Evolutionary conservation across 2,329 filamentous ascomycete species (phyloP).

Genomic region (Clarireedia homoeocarpa): DNA sequence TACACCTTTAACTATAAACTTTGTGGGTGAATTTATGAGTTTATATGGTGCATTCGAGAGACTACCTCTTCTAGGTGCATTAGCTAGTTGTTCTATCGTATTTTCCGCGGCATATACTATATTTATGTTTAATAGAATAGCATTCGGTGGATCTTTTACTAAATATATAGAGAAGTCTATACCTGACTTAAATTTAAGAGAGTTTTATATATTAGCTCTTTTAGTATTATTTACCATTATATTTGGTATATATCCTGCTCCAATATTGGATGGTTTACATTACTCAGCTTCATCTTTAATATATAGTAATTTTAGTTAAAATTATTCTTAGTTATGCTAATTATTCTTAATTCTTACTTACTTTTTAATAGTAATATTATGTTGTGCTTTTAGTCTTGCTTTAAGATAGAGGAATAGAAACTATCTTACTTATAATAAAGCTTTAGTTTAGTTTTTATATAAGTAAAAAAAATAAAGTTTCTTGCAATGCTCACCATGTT

Average conservation of each 20-base stretch:
- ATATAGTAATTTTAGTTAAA: not conserved
- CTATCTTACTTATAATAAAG: too few species aligned
- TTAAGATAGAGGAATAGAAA: too few species aligned
- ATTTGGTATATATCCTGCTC: constrained; percentile 30
- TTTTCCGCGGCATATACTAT: constrained; percentile 29
- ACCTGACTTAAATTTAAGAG: constrained; percentile 29
- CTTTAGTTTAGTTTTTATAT: too few species aligned
- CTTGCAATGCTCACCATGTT: too few species aligned
- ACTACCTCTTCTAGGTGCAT: constrained; percentile 27
- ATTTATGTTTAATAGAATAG: constrained; percentile 31
- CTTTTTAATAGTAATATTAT: not conserved
- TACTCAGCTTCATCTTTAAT: constrained; percentile 25
- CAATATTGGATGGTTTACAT: constrained; percentile 31
- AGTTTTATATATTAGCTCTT: constrained; percentile 30
- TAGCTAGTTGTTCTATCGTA: constrained; percentile 29
- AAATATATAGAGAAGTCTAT: constrained; percentile 29
- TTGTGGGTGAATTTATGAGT: constrained; percentile 30
- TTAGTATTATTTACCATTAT: constrained; percentile 30
- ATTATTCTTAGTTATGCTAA: too few species aligned
- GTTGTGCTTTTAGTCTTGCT: too few species aligned
- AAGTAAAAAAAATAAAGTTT: too few species aligned
- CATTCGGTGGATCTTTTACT: constrained; percentile 29
- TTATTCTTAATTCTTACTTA: not conserved
- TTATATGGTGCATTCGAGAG: constrained; percentile 29
- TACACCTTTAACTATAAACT: constrained; percentile 8